Evolutionary conservation across 768 basidiomycete species (phyloP).

Genomic region (Lentinus brumalis): DNA sequence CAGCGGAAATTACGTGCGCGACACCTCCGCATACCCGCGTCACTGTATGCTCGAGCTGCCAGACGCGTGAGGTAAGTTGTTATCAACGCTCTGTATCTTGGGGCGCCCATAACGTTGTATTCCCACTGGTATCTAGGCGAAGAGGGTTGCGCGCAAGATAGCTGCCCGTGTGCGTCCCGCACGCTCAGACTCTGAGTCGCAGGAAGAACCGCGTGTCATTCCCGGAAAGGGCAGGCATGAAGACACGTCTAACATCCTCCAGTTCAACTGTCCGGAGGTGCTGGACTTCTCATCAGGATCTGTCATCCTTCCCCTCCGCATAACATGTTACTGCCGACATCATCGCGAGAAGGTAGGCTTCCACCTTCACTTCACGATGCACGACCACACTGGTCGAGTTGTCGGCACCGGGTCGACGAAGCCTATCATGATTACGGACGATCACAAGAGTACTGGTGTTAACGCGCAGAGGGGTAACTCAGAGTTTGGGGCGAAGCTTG

Average conservation of each 20-base stretch:
- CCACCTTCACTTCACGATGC: conserved; percentile 84
- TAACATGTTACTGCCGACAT: conserved; percentile 98
- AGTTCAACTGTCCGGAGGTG: conserved; percentile 92
- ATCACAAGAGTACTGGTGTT: conserved; percentile 81
- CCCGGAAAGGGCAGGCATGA: conserved; percentile 53
- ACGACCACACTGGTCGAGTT: conserved; percentile 74
- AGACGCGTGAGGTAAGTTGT: conserved; percentile 74
- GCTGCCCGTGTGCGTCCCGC: conserved; percentile 81
- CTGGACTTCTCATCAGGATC: conserved; percentile 89
- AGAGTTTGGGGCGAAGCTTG: conserved; percentile 17
- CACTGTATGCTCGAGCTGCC: conserved; percentile 85
- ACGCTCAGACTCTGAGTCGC: conserved; percentile 73
- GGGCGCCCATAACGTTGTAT: conserved; percentile 1
- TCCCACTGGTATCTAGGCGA: conserved; percentile 54
- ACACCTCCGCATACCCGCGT: conserved; percentile 78
- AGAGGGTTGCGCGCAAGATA: conserved; percentile 87
- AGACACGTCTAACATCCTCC: conserved; percentile 83
- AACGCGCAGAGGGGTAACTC: conserved; percentile 26
- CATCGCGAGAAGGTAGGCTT: conserved; percentile 97
- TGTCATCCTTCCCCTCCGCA: conserved; percentile 86
- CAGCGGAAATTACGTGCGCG: conserved; percentile 77
- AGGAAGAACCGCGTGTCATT: conserved; percentile 47
- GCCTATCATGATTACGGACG: conserved; percentile 99
- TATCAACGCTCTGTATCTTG: neutral
- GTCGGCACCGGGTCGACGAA: conserved; percentile 82